Evolutionary conservation across 1,284 basidiomycete species (phyloP).

Genomic region (Thelephora terrestris): DNA sequence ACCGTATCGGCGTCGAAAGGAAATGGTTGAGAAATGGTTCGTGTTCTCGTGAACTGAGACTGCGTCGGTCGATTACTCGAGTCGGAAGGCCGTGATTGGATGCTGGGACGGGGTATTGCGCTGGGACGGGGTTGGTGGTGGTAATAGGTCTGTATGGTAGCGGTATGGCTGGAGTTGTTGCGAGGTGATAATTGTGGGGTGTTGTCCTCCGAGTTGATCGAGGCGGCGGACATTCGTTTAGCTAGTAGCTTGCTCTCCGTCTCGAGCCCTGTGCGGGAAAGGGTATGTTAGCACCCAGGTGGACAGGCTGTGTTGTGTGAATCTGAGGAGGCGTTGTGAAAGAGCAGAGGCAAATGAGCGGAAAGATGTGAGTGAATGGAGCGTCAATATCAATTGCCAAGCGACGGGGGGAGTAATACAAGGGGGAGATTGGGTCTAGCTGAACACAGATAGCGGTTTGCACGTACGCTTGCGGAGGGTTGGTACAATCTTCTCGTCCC

Average conservation of each 20-base stretch:
- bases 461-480: constrained; percentile 56
- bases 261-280: constrained; percentile 46
- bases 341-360: background rate
- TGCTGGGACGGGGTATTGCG: constrained; percentile 38
- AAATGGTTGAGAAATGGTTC: constrained; percentile 55
- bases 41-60: constrained; percentile 27
- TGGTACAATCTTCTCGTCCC: constrained; percentile 65
- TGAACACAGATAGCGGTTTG: too few species aligned
- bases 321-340: constrained; percentile 5
- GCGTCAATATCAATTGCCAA: too few species aligned
- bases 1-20: constrained; percentile 22
- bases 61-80: constrained; percentile 6
- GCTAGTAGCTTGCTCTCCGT: constrained; percentile 61
- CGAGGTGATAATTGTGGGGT: constrained; percentile 2
- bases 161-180: background rate
- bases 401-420: too few species aligned
- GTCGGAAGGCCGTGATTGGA: constrained; percentile 23
- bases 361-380: too few species aligned
- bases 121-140: constrained; percentile 26
- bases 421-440: too few species aligned
- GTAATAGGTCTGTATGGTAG: constrained; percentile 7
- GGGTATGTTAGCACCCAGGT: constrained; percentile 2
- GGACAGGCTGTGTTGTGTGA: too few species aligned
- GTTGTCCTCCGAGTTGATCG: constrained; percentile 43
- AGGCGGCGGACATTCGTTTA: constrained; percentile 62